A percentile compares a stretch with the other conserved stretches of the same genome.
phyloP scores from a whole-genome alignment of 352 stramenopile species.

The Globisporangium uncinulatum region DNA sequence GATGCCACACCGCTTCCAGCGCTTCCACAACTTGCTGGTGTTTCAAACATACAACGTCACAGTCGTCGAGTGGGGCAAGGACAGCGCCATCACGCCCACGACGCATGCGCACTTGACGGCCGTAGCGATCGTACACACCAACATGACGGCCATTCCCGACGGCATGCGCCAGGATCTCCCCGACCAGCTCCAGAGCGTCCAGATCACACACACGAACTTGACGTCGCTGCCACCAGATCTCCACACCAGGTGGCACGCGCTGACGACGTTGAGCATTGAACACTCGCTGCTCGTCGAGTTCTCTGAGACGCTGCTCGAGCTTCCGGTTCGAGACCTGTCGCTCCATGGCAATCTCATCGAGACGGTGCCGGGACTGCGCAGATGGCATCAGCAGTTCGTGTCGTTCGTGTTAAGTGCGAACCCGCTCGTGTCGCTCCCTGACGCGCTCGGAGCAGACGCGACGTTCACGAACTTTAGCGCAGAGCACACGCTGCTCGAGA shows the following conservation, averaged over 20 bases:
- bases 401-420: slow-evolving; percentile 1
- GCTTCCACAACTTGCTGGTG: slow-evolving; percentile 19
- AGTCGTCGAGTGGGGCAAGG: slow-evolving; percentile 8
- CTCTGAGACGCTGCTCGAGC: neutral
- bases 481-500: slow-evolving; percentile 1
- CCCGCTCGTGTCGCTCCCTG: neutral
- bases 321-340: neutral
- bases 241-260: slow-evolving; percentile 3
- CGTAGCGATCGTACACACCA: neutral
- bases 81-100: neutral
- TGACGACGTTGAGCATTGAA: slow-evolving; percentile 2
- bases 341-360: slow-evolving; percentile 10
- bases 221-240: slow-evolving; percentile 8
- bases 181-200: neutral
- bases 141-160: slow-evolving; percentile 5
- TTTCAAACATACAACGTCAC: slow-evolving; percentile 27
- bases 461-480: neutral
- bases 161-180: slow-evolving; percentile 7
- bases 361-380: too few relatives aligned
- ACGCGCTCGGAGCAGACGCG: neutral
- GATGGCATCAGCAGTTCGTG: slow-evolving; percentile 4
- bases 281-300: slow-evolving; percentile 6
- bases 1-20: slow-evolving; percentile 11
- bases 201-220: slow-evolving; percentile 9
- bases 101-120: neutral